These are phyloP conservation scores for Heritiera littoralis DNA, from an alignment of 345 rosid species.

Conservation along the genomic window DNA sequence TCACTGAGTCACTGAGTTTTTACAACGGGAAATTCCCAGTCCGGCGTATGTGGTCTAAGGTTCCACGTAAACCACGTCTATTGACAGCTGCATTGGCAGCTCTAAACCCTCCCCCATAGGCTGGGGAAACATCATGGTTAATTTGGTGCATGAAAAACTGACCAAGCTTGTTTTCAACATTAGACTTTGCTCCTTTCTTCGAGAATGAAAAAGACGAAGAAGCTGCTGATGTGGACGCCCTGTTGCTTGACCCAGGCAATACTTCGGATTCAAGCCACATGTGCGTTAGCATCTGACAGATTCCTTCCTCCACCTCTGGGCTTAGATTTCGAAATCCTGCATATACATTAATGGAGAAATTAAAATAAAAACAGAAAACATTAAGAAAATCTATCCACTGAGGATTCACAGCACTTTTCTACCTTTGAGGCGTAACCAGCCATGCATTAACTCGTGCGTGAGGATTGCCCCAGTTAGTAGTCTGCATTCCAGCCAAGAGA, in stretches of 20 bases:
- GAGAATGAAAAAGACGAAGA: conserved; percentile 54
- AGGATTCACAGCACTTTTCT: neutral
- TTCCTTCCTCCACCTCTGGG: conserved; percentile 96
- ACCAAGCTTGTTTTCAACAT: conserved; percentile 73
- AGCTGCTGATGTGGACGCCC: conserved; percentile 57
- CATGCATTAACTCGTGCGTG: conserved; percentile 93
- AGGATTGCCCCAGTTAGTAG: conserved; percentile 94
- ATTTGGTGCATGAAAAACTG: conserved; percentile 89
- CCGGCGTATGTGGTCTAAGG: conserved; percentile 66
- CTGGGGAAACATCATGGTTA: conserved; percentile 78
- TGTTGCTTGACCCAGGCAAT: conserved; percentile 47
- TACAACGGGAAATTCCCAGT: conserved; percentile 73
- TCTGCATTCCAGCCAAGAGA: conserved; percentile 41
- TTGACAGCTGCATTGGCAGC: conserved; percentile 80
- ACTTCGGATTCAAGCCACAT: conserved; percentile 99
- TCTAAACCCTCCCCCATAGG: conserved; percentile 87
- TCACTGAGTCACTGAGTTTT: conserved; percentile 15
- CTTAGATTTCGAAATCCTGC: conserved; percentile 79
- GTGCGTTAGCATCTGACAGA: conserved; percentile 85
- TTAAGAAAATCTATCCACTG: neutral
- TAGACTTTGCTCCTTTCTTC: conserved; percentile 75
- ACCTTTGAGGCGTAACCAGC: conserved; percentile 95
- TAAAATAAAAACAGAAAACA: neutral
- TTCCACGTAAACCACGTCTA: conserved; percentile 67
- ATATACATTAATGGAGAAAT: neutral